Base-by-base conservation (phyloP, 1,139 yeast genomes). In the Protomyces inundatus region DNA sequence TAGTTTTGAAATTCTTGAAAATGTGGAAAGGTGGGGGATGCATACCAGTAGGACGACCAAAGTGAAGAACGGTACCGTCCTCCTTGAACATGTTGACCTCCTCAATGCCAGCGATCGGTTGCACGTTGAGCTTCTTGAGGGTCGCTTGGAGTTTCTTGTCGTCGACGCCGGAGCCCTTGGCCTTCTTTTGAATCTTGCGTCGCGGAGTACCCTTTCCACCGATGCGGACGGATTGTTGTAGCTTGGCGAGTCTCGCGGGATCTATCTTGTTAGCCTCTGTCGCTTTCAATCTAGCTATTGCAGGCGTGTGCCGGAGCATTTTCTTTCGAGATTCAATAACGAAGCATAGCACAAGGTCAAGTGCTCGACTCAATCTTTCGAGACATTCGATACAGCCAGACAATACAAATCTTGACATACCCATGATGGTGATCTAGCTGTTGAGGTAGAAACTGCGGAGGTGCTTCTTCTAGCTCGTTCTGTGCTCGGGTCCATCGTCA, bases 61-160 rank as follows among this genome's bases (percentile, higher is more conserved):
- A 90, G 82, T 91, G 97, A 79, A 91, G 82, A 70, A 93, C 97
- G 77, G 86, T 87, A 75, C 98, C 97, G 78, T 91, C 97, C 71
- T 90, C 96, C 80, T 82, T 88, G 87, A 93, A 91, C 83, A 93
- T 89, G 85, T 91, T 93, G 76, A 96, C 98, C 81, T 91, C 97
- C 77, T 90, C 96, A 73, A 93, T 86, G 73, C 88, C 90, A 71
- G 87, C 91, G 72, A 93, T 81, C 73, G 90, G 87, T 78, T 87
- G 89, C 71, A 93, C 95, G 79, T 88, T 87, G 77, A 93, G 81
- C 81, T 91, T 91, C 77, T 86, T 88, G 78, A 93, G 83, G 72
- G 95, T 85, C 72, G 87, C 89, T 80, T 90, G 93, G 79, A 93
- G 83, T 80, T 90, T 90, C 79, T 91, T 82, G 81, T 90, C 95